phyloP scores from a whole-genome alignment of 306 rosid species.

The Vigna angularis region DNA sequence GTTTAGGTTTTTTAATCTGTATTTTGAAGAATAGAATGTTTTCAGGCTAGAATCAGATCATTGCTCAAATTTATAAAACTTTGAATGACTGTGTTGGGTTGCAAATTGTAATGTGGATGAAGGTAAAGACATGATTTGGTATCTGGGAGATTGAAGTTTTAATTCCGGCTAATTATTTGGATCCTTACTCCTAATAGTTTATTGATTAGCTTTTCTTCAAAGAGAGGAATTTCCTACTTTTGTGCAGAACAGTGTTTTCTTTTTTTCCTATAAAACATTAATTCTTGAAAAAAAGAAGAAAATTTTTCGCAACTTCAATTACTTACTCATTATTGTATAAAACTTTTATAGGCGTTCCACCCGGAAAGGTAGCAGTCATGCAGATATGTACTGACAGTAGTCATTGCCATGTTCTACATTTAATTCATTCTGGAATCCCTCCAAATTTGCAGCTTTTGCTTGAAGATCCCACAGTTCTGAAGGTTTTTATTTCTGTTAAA shows the following conservation, averaged over 20 bases:
- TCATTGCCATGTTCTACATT: conserved; percentile 81
- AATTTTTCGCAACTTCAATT: conserved; percentile 6
- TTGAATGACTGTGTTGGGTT: not conserved
- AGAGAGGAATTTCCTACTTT: conserved; percentile 22
- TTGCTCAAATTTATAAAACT: conserved; percentile 22
- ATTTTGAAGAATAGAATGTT: not conserved
- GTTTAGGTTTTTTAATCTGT: conserved; percentile 20
- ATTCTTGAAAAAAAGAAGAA: conserved; percentile 15
- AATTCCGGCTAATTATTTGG: conserved; percentile 22
- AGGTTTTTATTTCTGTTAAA: conserved; percentile 58
- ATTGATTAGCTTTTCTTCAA: conserved; percentile 23
- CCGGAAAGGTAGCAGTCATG: conserved; percentile 89
- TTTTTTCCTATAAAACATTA: conserved; percentile 26
- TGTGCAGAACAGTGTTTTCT: not conserved
- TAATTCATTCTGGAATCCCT: conserved; percentile 88
- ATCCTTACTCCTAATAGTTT: conserved; percentile 25
- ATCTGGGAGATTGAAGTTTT: conserved; percentile 12
- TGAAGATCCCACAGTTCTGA: conserved; percentile 67
- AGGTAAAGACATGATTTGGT: not conserved
- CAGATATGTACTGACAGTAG: conserved; percentile 70
- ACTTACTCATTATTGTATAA: conserved; percentile 33
- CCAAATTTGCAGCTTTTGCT: conserved; percentile 69
- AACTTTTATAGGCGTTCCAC: conserved; percentile 70
- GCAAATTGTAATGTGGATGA: conserved; percentile 8
- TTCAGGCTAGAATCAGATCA: not conserved